A percentile compares a stretch with the other conserved stretches of the same genome.
Conservation (phyloP, 768 basidiomycete species). For the Pleurotus tuber-regium region DNA sequence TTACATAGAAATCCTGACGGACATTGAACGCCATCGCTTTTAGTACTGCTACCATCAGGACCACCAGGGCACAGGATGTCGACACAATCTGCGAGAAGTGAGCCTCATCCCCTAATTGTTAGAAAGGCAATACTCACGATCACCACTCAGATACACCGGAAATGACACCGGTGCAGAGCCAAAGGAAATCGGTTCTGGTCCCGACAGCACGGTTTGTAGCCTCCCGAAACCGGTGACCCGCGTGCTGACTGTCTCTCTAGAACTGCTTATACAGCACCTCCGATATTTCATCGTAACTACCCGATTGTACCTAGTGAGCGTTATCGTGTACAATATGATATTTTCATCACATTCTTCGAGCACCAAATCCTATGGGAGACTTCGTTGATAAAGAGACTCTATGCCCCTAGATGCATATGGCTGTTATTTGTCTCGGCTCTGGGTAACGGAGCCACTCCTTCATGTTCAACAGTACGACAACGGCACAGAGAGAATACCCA, state of each 20-base stretch:
- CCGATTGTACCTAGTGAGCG: too few relatives aligned
- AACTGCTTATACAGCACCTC: slow-evolving; percentile 5
- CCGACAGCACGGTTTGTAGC: slow-evolving; percentile 30
- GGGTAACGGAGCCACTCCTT: too few relatives aligned
- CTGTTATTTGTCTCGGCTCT: too few relatives aligned
- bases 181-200: slow-evolving; percentile 24
- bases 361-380: too few relatives aligned
- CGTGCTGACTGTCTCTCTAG: not conserved
- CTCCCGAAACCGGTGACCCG: not conserved
- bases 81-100: slow-evolving; percentile 27
- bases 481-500: too few relatives aligned
- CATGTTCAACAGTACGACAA: too few relatives aligned
- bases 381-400: too few relatives aligned
- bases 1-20: too few relatives aligned
- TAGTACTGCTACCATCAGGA: slow-evolving; percentile 31
- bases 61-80: slow-evolving; percentile 25
- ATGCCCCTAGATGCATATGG: too few relatives aligned
- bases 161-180: slow-evolving; percentile 30
- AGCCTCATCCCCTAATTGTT: not conserved
- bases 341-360: too few relatives aligned
- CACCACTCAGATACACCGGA: slow-evolving; percentile 20
- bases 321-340: too few relatives aligned
- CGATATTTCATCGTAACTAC: slow-evolving; percentile 1
- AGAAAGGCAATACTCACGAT: not conserved
- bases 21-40: not conserved